Evolutionary conservation across 306 rosid genomes (phyloP).

Genomic region (Trichosanthes cucumerina): DNA sequence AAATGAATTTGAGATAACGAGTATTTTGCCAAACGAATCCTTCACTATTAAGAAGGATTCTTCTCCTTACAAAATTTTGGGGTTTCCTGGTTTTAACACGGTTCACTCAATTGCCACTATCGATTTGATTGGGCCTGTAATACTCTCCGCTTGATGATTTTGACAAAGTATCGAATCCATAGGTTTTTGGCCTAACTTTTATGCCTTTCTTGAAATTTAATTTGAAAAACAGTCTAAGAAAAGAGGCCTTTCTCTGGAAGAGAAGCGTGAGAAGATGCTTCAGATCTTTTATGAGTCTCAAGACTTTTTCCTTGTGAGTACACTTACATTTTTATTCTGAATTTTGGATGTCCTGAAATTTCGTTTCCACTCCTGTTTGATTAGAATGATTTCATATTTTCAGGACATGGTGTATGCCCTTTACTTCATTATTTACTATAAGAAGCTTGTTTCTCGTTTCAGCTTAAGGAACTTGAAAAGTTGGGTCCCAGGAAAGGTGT

Average conservation of each 20-base stretch:
- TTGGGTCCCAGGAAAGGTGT: constrained; percentile 85
- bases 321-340: background rate
- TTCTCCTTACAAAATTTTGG: background rate
- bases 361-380: background rate
- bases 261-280: constrained; percentile 98
- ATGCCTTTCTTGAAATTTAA: background rate
- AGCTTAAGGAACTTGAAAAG: constrained; percentile 98
- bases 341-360: background rate
- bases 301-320: constrained; percentile 72
- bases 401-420: background rate
- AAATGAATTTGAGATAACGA: background rate
- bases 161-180: background rate
- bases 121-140: background rate
- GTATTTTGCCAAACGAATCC: background rate
- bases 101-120: background rate
- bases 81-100: background rate
- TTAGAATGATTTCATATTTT: background rate
- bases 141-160: background rate
- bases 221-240: constrained; percentile 67
- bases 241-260: constrained; percentile 91
- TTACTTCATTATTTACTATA: background rate
- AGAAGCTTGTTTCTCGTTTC: constrained; percentile 13
- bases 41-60: background rate
- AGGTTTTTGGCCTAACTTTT: background rate
- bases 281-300: constrained; percentile 87